Evolutionary conservation across 176 grass and related monocot genomes (phyloP).

Genomic region (Chrysopogon serrulatus): DNA sequence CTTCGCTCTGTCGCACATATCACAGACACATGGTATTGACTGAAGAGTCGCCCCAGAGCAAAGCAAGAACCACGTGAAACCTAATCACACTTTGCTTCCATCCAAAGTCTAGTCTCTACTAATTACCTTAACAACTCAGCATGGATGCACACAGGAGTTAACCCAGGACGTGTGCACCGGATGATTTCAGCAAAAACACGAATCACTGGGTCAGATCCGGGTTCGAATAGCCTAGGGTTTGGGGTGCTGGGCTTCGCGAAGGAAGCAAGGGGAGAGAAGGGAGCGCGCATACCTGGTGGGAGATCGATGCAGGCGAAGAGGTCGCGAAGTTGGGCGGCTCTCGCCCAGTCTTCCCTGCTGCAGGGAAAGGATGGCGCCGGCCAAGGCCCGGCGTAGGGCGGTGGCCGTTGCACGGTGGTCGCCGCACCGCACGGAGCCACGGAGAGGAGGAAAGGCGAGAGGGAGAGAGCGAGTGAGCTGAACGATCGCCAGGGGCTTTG

Average conservation of each 20-base stretch:
- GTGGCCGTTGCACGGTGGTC: too few relatives aligned
- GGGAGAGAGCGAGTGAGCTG: too few relatives aligned
- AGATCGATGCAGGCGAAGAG: background rate
- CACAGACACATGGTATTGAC: background rate
- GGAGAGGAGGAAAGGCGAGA: too few relatives aligned
- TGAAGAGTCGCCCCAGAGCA: too few relatives aligned
- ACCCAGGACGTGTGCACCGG: too few relatives aligned
- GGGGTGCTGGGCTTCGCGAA: background rate
- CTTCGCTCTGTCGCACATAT: background rate
- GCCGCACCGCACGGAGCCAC: too few relatives aligned
- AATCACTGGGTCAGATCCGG: background rate
- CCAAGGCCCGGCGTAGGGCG: too few relatives aligned
- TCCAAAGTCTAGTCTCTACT: background rate
- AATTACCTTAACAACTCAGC: background rate
- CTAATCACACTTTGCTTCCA: background rate
- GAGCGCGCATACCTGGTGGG: background rate
- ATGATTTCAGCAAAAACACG: background rate
- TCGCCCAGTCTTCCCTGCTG: background rate
- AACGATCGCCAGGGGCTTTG: too few relatives aligned
- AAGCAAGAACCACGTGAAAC: background rate
- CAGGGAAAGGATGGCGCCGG: too few relatives aligned
- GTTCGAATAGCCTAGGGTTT: background rate
- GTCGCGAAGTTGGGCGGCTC: fast-evolving
- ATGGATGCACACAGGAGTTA: background rate
- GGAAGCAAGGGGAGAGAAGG: background rate